Evolutionary conservation across 768 basidiomycete genomes (phyloP).

Genomic region (Boletus insuetus): DNA sequence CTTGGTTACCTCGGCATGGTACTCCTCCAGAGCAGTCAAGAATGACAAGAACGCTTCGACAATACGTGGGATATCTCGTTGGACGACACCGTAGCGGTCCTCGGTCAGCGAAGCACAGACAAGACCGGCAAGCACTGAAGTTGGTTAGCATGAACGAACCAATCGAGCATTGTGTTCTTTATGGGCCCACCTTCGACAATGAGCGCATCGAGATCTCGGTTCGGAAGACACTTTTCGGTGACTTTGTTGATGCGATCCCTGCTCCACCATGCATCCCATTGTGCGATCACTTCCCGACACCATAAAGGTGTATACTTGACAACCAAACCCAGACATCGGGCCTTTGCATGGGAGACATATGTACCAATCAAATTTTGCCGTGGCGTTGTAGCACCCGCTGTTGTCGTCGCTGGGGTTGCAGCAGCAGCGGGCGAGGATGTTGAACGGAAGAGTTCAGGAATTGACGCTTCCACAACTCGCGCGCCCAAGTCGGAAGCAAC

Average conservation of each 20-base stretch:
- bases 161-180: background rate
- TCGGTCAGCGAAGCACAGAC: conserved; percentile 72
- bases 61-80: conserved; percentile 79
- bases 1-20: conserved; percentile 51
- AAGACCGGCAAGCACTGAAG: conserved; percentile 55
- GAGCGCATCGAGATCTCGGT: conserved; percentile 59
- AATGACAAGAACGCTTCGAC: conserved; percentile 73
- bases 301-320: conserved; percentile 31
- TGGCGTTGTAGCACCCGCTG: background rate
- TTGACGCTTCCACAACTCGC: conserved; percentile 28
- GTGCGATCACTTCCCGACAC: conserved; percentile 23
- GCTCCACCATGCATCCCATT: conserved; percentile 52
- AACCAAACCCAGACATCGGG: conserved; percentile 1
- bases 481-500: conserved; percentile 36
- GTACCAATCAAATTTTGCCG: background rate
- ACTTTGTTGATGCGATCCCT: conserved; percentile 49
- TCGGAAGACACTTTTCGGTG: conserved; percentile 56
- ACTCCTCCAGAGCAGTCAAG: conserved; percentile 63
- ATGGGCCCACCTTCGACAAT: conserved; percentile 52
- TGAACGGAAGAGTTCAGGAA: conserved; percentile 52
- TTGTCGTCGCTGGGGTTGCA: conserved; percentile 8
- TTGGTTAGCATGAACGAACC: background rate
- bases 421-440: conserved; percentile 23
- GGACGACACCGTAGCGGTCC: conserved; percentile 80
- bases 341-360: conserved; percentile 1